Evolutionary conservation across 2,329 filamentous ascomycete species (phyloP), one percentile per base, ranked within the genome.

Genomic region (Cytospora paraplurivora): DNA sequence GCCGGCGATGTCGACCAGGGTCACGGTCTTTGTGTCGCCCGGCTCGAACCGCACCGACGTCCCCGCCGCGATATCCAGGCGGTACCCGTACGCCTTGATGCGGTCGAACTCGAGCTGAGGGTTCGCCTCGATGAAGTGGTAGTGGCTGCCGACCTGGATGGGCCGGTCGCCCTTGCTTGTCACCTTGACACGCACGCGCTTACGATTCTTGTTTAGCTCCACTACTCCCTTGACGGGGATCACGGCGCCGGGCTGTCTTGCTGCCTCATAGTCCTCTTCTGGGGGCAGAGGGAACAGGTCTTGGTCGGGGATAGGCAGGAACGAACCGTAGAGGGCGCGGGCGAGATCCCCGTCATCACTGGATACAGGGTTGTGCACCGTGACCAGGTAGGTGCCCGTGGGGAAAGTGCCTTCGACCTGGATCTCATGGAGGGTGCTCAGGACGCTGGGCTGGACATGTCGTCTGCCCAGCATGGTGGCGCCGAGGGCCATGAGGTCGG

Each of bases 81-180:
- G 85, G 77, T 86, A 96, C 7, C 94, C 94, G 72, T 95, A 95
- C 1, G 93, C 86, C 68, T 86, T 86, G 56, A 86, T 79, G 33
- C 94, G 91, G 76, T 98, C 94, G 74, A 98, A 98, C 66, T 91
- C 86, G 57, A 98, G 83, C 74, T 91, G 86, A 0, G 93, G 91
- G 76, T 98, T 98, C n/a, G 88, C 90, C 79, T 98, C 94, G 72
- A 96, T 87, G 74, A 98, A 96, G 77, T 97, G 94, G 75, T 97
- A 98, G 77, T 98, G 94, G 37, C 92, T 96, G 37, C 94, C 94
- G 65, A 93, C 90, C 81, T 97, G 93, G 66, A 97, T 90, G 1
- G 94, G 94, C 37, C 94, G 82, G 76, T 98, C 94, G 7, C 94
- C 94, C 70, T 85, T 91, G 76, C 91, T 97, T 67, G 88, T 93